phyloP scores from a whole-genome alignment of 257 asterid genomes.

The Lavandula angustifolia region DNA sequence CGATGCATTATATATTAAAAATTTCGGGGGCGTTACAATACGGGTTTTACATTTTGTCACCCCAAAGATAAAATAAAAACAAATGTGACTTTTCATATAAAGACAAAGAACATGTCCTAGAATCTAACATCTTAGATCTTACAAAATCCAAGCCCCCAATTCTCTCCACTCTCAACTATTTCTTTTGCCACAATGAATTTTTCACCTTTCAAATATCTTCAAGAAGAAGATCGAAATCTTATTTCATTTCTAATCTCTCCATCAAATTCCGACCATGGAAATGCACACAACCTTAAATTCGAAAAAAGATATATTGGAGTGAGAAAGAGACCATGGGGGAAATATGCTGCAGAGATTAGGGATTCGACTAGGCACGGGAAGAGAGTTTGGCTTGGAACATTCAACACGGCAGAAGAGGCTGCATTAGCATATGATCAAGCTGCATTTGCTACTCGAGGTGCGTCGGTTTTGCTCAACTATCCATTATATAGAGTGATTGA shows the following conservation, averaged over 20 bases:
- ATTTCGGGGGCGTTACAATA: no score
- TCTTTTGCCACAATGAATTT: conserved; percentile 11
- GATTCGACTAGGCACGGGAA: conserved; percentile 40
- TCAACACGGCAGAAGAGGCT: conserved; percentile 41
- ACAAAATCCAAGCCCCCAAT: no score
- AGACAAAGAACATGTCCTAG: no score
- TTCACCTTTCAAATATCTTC: conserved; percentile 11
- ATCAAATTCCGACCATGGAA: background rate
- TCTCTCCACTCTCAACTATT: no score
- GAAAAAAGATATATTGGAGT: conserved; percentile 38
- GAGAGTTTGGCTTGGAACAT: conserved; percentile 51
- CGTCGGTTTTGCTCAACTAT: conserved; percentile 31
- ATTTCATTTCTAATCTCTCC: conserved; percentile 18
- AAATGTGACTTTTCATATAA: no score
- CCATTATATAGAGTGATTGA: conserved; percentile 30
- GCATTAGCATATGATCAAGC: conserved; percentile 48
- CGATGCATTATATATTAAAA: no score
- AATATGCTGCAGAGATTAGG: conserved; percentile 43
- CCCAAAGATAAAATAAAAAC: no score
- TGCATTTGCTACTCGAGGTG: conserved; percentile 39
- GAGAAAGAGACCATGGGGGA: conserved; percentile 44
- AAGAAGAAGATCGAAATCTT: conserved; percentile 3
- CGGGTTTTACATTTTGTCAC: no score
- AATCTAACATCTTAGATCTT: no score
- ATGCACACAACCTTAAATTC: background rate